Evolutionary conservation across 768 basidiomycete species (phyloP).

Genomic region (Dioszegia crocea): DNA sequence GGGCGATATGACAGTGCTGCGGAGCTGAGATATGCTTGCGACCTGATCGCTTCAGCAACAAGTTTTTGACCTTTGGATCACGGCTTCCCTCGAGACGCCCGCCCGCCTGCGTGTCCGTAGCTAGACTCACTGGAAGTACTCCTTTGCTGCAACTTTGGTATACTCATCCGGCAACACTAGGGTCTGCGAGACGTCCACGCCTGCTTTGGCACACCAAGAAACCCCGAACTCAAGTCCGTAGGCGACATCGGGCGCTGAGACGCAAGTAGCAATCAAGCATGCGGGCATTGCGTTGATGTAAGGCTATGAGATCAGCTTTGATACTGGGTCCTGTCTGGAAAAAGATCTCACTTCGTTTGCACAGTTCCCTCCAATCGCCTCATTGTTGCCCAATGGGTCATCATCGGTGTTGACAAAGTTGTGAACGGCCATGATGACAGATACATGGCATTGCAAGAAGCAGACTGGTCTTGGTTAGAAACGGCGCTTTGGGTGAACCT

Average conservation of each 20-base stretch:
- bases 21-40: conserved; percentile 5
- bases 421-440: conserved; percentile 1
- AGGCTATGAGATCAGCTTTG: conserved; percentile 7
- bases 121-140: conserved; percentile 32
- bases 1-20: not conserved
- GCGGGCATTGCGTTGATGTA: conserved; percentile 15
- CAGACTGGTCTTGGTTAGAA: conserved; percentile 1
- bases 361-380: conserved; percentile 18
- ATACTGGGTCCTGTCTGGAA: too few species aligned
- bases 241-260: conserved; percentile 32
- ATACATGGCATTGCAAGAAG: conserved; percentile 17
- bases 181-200: conserved; percentile 18
- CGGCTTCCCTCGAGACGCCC: too few species aligned
- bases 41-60: too few species aligned
- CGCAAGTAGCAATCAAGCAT: conserved; percentile 22
- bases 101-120: too few species aligned
- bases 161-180: conserved; percentile 27
- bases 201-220: conserved; percentile 24
- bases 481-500: too few species aligned
- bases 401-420: not conserved
- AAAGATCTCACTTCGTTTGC: conserved; percentile 15
- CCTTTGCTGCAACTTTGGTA: conserved; percentile 4
- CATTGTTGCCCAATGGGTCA: conserved; percentile 7
- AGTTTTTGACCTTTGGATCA: too few species aligned
- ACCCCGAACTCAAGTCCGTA: conserved; percentile 33